A percentile compares a stretch with the other conserved stretches of the same genome.
Conservation (phyloP, 31 red algal genomes). For the Bonnemaisonia californica region DNA sequence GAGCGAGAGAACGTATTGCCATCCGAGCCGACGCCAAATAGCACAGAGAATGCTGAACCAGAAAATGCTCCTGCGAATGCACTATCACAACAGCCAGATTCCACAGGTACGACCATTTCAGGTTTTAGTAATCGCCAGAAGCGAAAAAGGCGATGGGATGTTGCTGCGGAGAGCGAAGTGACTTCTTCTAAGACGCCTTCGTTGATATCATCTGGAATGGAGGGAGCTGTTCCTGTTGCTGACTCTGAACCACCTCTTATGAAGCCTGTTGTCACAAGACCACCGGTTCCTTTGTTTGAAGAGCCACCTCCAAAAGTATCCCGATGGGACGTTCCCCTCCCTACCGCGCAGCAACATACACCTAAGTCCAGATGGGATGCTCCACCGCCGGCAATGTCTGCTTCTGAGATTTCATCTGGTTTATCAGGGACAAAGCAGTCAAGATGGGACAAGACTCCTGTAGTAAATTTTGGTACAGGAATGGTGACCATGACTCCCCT, state of each 20-base stretch:
- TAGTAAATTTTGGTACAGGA: slow-evolving; percentile 29
- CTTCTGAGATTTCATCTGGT: not conserved
- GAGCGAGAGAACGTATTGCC: not conserved
- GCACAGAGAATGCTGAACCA: not conserved
- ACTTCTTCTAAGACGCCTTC: not conserved
- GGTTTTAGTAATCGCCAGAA: not conserved
- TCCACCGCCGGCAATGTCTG: slow-evolving; percentile 3
- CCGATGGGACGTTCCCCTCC: slow-evolving; percentile 47
- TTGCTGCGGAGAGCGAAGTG: slow-evolving; percentile 21
- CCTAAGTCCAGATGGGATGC: slow-evolving; percentile 59
- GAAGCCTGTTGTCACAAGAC: not conserved
- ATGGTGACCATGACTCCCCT: slow-evolving; percentile 45
- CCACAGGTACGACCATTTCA: too few relatives aligned
- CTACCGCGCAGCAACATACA: not conserved
- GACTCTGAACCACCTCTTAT: slow-evolving; percentile 39
- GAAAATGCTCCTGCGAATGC: not conserved
- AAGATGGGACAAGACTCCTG: slow-evolving; percentile 86
- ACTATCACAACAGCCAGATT: not conserved
- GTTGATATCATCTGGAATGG: not conserved
- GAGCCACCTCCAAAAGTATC: slow-evolving; percentile 12
- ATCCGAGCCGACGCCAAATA: not conserved
- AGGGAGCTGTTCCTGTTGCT: slow-evolving; percentile 36
- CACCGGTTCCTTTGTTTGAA: slow-evolving; percentile 2
- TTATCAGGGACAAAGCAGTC: slow-evolving; percentile 49
- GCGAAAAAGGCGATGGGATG: slow-evolving; percentile 67